Base-by-base conservation (phyloP, 129 eudicot species). In the Arctium minus region DNA sequence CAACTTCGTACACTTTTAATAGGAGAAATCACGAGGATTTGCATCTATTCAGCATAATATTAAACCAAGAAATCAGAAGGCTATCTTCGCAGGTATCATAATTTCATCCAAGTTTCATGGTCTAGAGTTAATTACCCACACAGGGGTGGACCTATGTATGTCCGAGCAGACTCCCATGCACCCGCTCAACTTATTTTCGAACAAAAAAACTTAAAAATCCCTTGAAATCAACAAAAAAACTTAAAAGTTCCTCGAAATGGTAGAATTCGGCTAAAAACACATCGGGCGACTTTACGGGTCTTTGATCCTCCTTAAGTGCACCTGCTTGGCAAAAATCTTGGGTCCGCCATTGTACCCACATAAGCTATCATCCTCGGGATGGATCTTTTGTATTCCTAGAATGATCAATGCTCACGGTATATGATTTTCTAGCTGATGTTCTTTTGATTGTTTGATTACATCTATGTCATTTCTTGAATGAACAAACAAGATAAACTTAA, bases 21-120 rank as follows among this genome's bases (percentile, higher is more conserved):
- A 95, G 99, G 99, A 93, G 99, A 86, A 95, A 84, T 83, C 85
- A 93, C 13, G 97, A 95, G 88, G 99, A 95, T 84, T 74, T 92
- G 85, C 91, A 91, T 88, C 91, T 93, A 37, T 89, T 92, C 76
- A 88, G 93, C 65, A 86, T 86, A 79, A 95, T 95, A 79, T 80
- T 95, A 70, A 95, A 95, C 86, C 97, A 92, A 86, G 99, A 95
- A 86, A 89, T 95, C 81, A 79, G 88, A 90, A 93, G 92, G 85
- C 85, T 95, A 78, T 95, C 99, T 79, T 75, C 90, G 68, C 97
- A 95, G 95, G 98, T 92, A 82, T 64, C 30, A 17, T 85, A n/a
- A 56, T 72, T 68, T 65, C 39, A 30, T 62, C 76, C 64, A 22
- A 12, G 27, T 38, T 32, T 53, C n/a, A 68, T 36, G 65, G 15